phyloP scores from a whole-genome alignment of 495 filamentous ascomycete species.

The Annulohypoxylon nitens region DNA sequence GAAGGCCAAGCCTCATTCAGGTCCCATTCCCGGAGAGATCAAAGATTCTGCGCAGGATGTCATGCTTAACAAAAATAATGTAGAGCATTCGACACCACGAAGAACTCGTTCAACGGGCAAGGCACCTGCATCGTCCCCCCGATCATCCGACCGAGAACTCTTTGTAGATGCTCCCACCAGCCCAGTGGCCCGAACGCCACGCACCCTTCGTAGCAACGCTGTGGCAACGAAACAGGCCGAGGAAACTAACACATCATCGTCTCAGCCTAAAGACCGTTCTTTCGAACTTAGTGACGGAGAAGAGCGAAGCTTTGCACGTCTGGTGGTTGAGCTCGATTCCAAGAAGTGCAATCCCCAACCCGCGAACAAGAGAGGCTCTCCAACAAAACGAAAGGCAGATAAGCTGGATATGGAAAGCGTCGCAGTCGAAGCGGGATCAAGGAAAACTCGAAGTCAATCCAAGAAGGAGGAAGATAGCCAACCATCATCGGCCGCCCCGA shows the following conservation, averaged over 20 bases:
- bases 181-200: constrained; percentile 35
- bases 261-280: constrained; percentile 48
- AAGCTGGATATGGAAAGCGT: constrained; percentile 34
- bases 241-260: background rate
- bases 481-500: constrained; percentile 11
- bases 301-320: constrained; percentile 59
- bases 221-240: background rate
- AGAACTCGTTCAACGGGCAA: constrained; percentile 27
- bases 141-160: constrained; percentile 55
- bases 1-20: constrained; percentile 1
- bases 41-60: background rate
- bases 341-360: constrained; percentile 44
- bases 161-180: constrained; percentile 64
- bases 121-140: constrained; percentile 49
- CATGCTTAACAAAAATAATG: background rate
- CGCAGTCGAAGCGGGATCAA: constrained; percentile 33
- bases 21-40: background rate
- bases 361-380: constrained; percentile 41
- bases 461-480: constrained; percentile 26
- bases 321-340: constrained; percentile 62
- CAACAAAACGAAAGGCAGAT: constrained; percentile 31
- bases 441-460: constrained; percentile 7
- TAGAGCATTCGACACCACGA: constrained; percentile 11
- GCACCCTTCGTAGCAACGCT: constrained; percentile 32
- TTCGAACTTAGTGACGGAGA: constrained; percentile 60